A percentile compares a stretch with the other conserved stretches of the same genome.
phyloP scores from a whole-genome alignment of 805 yeast species.

The Saturnispora mendoncae region DNA sequence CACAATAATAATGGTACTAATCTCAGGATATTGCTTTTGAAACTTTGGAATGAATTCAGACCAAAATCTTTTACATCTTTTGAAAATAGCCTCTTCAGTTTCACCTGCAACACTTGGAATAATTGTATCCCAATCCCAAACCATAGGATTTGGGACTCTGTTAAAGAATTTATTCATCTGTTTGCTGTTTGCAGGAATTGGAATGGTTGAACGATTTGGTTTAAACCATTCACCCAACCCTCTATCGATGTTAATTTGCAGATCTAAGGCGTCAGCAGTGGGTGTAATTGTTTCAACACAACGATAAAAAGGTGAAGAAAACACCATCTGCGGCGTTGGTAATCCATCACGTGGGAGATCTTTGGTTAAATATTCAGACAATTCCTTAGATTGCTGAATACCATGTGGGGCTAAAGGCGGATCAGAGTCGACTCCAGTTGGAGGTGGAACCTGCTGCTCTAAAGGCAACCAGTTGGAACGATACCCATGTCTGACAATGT shows the following conservation, averaged over 20 bases:
- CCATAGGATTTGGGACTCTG: slow-evolving; percentile 29
- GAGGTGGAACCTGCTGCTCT: slow-evolving; percentile 73
- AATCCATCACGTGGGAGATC: slow-evolving; percentile 11
- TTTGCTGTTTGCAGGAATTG: slow-evolving; percentile 53
- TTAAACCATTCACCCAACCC: slow-evolving; percentile 93
- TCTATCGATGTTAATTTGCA: slow-evolving; percentile 59
- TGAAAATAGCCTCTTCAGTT: slow-evolving; percentile 57
- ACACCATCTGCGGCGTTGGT: slow-evolving; percentile 61
- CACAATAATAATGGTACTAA: slow-evolving; percentile 58
- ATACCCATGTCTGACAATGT: slow-evolving; percentile 80
- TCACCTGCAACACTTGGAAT: slow-evolving; percentile 68
- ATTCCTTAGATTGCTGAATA: slow-evolving; percentile 73
- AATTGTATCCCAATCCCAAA: slow-evolving; percentile 42
- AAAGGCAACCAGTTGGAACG: slow-evolving; percentile 87
- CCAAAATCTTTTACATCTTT: slow-evolving; percentile 52
- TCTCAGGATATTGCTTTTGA: slow-evolving; percentile 48
- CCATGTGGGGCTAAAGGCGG: slow-evolving; percentile 87
- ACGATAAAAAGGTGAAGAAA: slow-evolving; percentile 81
- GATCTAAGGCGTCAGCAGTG: slow-evolving; percentile 46
- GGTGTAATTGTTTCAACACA: slow-evolving; percentile 80
- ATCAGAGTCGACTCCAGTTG: slow-evolving; percentile 87
- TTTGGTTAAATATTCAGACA: slow-evolving; percentile 52
- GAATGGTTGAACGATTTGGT: slow-evolving; percentile 57
- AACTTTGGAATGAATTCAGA: slow-evolving; percentile 46
- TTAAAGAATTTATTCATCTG: slow-evolving; percentile 47